Conservation (phyloP, 306 rosid species). For the Carpinus fangiana region DNA sequence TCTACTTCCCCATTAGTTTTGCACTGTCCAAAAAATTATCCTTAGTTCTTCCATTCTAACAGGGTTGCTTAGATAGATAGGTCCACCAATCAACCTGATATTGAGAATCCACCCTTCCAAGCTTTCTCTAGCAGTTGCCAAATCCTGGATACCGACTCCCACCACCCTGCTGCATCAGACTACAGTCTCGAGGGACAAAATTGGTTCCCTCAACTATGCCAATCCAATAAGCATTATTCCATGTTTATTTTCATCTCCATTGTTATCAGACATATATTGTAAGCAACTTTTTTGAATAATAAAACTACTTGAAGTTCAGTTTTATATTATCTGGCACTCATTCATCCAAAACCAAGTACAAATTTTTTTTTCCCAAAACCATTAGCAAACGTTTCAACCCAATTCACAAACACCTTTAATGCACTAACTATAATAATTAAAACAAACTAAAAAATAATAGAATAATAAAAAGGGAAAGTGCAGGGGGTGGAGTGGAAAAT, state of each 20-base stretch:
- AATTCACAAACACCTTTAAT: constrained; percentile 19
- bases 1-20: too few relatives aligned
- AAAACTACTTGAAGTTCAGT: background rate
- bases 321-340: background rate
- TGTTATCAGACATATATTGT: background rate
- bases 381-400: background rate
- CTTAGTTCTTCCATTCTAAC: too few relatives aligned
- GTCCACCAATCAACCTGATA: too few relatives aligned
- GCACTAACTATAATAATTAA: background rate
- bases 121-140: too few relatives aligned
- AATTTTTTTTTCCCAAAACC: too few relatives aligned
- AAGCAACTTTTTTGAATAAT: background rate
- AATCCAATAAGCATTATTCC: too few relatives aligned
- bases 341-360: background rate
- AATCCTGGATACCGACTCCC: background rate
- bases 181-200: background rate
- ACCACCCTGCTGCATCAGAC: background rate
- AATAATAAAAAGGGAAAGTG: too few relatives aligned
- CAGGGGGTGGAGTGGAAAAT: background rate
- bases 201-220: background rate
- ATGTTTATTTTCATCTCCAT: background rate
- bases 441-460: background rate
- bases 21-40: too few relatives aligned
- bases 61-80: too few relatives aligned
- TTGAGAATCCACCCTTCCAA: too few relatives aligned